Evolutionary conservation across 2,329 filamentous ascomycete species (phyloP), one percentile per base, ranked within the genome.

Genomic region (Cylindrodendrum hubeiense): DNA sequence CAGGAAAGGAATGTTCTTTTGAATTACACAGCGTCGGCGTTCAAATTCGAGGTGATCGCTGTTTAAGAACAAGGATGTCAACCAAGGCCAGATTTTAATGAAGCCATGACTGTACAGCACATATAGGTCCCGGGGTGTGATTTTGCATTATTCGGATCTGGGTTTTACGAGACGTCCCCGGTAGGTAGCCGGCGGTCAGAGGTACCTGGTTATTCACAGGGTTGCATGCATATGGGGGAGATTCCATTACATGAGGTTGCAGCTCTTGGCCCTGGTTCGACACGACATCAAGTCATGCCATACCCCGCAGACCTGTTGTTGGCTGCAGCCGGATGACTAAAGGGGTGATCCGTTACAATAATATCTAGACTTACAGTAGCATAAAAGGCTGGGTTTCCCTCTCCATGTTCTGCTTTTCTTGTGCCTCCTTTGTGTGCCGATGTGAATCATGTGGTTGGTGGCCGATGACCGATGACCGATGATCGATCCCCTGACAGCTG

Each of bases 11-110:
- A 53, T 50, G 46, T 28, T 70, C 63, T 71, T 69, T 61, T 63
- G 65, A 65, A 62, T 71, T 72, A 70, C 75, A 78, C 71, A 78
- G 77, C 76, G 78, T 71, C 65, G 78, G 79, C 78, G 77, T 79
- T 78, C 52, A 63, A 59, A 60, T 62, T 57, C 51, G 62, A 66
- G 50, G 57, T 24, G 46, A 55, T 50, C 63, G 50, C 53, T 64
- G 58, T 46, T 66, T 41, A 44, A 51, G 59, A 58, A 54, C 30
- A 44, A 47, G 47, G 56, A 37, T 65, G 46, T 28, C 21, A 34
- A 64, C 43, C 43, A 43, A 55, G 55, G 15, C 61, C 33, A 54
- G 34, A 59, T 58, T 58, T 50, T 67, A 61, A 67, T 55, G 65
- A 67, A 57, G 62, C 60, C 56, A 67, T 65, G 65, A 65, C 52